Conservation (phyloP, 768 basidiomycete genomes). For the Lactifluus rugatus region DNA sequence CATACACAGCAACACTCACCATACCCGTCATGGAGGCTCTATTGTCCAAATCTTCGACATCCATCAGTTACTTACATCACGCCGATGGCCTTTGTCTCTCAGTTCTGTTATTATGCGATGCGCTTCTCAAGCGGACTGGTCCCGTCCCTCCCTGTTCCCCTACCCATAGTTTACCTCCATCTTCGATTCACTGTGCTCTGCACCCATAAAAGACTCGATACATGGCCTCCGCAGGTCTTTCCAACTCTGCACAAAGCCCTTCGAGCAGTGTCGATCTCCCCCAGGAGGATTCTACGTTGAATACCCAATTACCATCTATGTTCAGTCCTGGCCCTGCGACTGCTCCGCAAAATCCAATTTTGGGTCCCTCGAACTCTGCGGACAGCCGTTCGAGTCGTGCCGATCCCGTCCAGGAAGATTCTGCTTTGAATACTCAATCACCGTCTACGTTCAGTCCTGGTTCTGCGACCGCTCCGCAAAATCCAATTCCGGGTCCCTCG, state of each 20-base stretch:
- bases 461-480: no score
- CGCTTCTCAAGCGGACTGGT: neutral
- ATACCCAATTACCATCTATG: no score
- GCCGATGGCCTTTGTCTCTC: neutral
- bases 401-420: no score
- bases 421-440: no score
- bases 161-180: neutral
- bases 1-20: neutral
- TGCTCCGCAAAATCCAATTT: no score
- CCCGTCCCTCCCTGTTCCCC: neutral
- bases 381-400: no score
- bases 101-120: neutral
- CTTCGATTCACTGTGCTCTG: neutral
- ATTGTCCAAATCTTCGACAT: neutral
- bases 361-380: no score
- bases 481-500: no score
- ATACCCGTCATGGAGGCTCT: neutral
- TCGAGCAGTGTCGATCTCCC: no score
- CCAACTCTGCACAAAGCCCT: neutral
- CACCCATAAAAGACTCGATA: neutral
- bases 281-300: no score
- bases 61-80: neutral
- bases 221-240: neutral
- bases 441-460: no score
- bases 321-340: no score